A percentile compares a stretch with the other conserved stretches of the same genome.
phyloP scores from a whole-genome alignment of 768 basidiomycete species.

The Cystobasidium tubakii region DNA sequence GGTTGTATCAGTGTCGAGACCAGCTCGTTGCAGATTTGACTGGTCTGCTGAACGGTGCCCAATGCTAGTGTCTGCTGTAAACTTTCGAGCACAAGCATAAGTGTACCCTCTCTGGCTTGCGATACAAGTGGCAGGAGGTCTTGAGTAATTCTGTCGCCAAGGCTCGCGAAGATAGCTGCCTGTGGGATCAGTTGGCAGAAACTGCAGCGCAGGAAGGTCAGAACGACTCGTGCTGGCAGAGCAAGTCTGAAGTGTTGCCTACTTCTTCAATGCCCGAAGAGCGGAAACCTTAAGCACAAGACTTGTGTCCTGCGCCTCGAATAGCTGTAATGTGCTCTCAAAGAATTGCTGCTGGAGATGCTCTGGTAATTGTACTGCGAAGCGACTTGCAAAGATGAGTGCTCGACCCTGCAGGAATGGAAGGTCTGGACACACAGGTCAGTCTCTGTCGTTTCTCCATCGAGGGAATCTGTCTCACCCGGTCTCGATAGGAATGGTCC shows the following conservation, averaged over 20 bases:
- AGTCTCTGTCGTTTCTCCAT: background rate
- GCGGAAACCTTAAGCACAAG: slow-evolving; percentile 92
- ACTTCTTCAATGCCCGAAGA: slow-evolving; percentile 91
- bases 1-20: slow-evolving; percentile 80
- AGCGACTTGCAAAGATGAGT: slow-evolving; percentile 91
- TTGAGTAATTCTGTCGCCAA: slow-evolving; percentile 68
- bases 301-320: slow-evolving; percentile 65
- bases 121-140: slow-evolving; percentile 77
- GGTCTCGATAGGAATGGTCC: slow-evolving; percentile 66
- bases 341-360: slow-evolving; percentile 77
- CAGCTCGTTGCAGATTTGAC: slow-evolving; percentile 66
- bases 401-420: slow-evolving; percentile 92
- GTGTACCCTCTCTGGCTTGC: slow-evolving; percentile 74
- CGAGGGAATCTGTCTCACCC: slow-evolving; percentile 55
- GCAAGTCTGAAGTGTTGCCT: slow-evolving; percentile 44
- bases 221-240: too few relatives aligned
- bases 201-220: slow-evolving; percentile 46
- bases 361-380: slow-evolving; percentile 64
- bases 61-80: slow-evolving; percentile 72
- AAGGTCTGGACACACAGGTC: slow-evolving; percentile 55
- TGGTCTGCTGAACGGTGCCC: slow-evolving; percentile 54
- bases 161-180: slow-evolving; percentile 58
- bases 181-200: slow-evolving; percentile 54
- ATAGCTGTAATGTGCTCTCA: slow-evolving; percentile 74
- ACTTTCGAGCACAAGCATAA: slow-evolving; percentile 80